Evolutionary conservation across 164 flowering plant genomes (phyloP).

Genomic region (Magnolia sinica): DNA sequence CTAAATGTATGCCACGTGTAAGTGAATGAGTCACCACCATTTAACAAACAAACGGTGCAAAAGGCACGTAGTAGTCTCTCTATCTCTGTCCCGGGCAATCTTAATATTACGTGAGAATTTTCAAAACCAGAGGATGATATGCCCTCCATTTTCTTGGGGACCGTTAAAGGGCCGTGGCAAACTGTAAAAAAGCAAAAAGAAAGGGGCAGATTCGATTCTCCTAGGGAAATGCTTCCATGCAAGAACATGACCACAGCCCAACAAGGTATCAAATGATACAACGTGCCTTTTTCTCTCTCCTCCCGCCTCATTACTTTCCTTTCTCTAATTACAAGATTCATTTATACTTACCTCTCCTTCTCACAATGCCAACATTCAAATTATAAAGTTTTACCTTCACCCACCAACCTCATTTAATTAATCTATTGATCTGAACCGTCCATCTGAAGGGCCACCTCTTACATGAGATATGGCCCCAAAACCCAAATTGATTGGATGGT

Average conservation of each 20-base stretch:
- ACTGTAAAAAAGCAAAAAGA: constrained; percentile 53
- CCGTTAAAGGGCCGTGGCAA: constrained; percentile 37
- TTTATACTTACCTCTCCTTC: not conserved
- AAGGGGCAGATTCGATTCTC: constrained; percentile 65
- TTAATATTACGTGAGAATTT: not conserved
- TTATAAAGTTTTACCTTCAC: too few species aligned
- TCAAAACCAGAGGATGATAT: constrained; percentile 23
- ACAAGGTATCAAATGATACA: constrained; percentile 1
- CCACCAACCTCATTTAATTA: too few species aligned
- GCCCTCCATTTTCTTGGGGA: constrained; percentile 52
- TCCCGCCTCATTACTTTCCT: not conserved
- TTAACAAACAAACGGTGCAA: too few species aligned
- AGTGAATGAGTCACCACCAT: too few species aligned
- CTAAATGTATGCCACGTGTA: too few species aligned
- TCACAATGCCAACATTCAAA: not conserved
- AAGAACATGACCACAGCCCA: constrained; percentile 35
- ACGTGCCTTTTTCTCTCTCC: constrained; percentile 8
- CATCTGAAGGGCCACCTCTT: not conserved
- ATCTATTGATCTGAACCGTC: not conserved
- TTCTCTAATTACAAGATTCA: not conserved
- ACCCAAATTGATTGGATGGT: not conserved
- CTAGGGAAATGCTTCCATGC: constrained; percentile 74
- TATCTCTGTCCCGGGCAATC: not conserved
- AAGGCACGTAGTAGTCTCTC: not conserved
- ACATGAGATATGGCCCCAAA: not conserved